Percentiles rank a stretch among this genome's conserved stretches.
phyloP scores from a whole-genome alignment of 257 asterid genomes.

The Jacaranda mimosifolia region DNA sequence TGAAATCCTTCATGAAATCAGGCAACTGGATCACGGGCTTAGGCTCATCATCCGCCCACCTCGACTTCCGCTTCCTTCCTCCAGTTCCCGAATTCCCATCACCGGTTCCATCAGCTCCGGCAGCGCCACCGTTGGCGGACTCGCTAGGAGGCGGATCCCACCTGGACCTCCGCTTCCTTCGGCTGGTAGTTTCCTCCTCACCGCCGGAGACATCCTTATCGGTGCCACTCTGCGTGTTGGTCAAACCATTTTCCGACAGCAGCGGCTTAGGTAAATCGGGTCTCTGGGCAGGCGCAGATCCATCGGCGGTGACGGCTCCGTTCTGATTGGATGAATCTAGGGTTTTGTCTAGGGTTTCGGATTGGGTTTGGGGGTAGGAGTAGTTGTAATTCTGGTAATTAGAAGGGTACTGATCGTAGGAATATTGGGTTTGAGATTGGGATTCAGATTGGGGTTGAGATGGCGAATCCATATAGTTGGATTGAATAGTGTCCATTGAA shows the following conservation, averaged over 20 bases:
- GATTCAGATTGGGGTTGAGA: slow-evolving; percentile 51
- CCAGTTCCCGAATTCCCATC: slow-evolving; percentile 58
- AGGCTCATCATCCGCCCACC: slow-evolving; percentile 97
- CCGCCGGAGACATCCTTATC: slow-evolving; percentile 88
- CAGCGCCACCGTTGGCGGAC: slow-evolving; percentile 52
- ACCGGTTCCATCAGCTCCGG: slow-evolving; percentile 42
- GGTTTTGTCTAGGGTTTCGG: slow-evolving; percentile 70
- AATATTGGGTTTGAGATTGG: slow-evolving; percentile 38
- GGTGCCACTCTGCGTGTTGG: slow-evolving; percentile 76
- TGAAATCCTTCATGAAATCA: slow-evolving; percentile 81
- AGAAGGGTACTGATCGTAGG: slow-evolving; percentile 35
- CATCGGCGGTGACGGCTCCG: slow-evolving; percentile 41
- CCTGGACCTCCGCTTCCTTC: slow-evolving; percentile 74
- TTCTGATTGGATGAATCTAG: slow-evolving; percentile 49
- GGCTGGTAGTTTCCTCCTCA: slow-evolving; percentile 87
- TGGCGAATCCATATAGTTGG: slow-evolving; percentile 64
- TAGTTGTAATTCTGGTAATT: slow-evolving; percentile 15
- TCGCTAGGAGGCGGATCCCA: slow-evolving; percentile 92
- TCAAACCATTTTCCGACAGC: slow-evolving; percentile 67
- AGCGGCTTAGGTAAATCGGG: slow-evolving; percentile 57
- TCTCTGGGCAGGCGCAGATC: slow-evolving; percentile 36
- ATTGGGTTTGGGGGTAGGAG: slow-evolving; percentile 36
- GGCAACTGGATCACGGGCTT: slow-evolving; percentile 82
- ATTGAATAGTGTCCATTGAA: slow-evolving; percentile 74
- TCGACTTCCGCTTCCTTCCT: slow-evolving; percentile 85